phyloP scores from a whole-genome alignment of 768 basidiomycete genomes.

The Ephemerocybe angulata region DNA sequence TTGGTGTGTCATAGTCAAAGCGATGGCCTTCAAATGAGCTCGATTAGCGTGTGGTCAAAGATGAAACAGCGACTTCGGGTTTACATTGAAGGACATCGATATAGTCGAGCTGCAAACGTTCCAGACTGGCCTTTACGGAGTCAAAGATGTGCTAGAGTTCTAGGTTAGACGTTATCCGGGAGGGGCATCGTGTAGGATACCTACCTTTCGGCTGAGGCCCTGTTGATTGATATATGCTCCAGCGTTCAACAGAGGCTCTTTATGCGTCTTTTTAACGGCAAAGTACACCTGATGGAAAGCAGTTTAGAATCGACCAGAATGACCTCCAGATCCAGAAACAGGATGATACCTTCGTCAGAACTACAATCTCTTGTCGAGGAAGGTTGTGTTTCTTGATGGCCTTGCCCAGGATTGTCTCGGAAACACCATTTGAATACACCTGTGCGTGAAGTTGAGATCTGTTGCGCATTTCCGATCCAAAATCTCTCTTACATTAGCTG shows the following conservation, averaged over 20 bases:
- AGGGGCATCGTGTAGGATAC: not conserved
- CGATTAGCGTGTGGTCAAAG: slow-evolving; percentile 24
- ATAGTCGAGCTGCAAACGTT: slow-evolving; percentile 71
- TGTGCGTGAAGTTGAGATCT: not conserved
- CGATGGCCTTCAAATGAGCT: slow-evolving; percentile 40
- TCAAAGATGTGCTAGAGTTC: slow-evolving; percentile 66
- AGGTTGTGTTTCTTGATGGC: slow-evolving; percentile 63
- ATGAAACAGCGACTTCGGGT: slow-evolving; percentile 16
- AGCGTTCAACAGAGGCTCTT: slow-evolving; percentile 24
- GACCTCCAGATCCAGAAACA: not conserved
- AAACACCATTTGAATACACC: slow-evolving; percentile 60
- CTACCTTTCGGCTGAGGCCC: slow-evolving; percentile 35
- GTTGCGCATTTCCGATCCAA: not conserved
- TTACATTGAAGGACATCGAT: slow-evolving; percentile 72
- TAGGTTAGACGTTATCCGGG: not conserved
- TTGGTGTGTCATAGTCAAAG: slow-evolving; percentile 55
- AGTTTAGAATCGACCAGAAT: slow-evolving; percentile 5
- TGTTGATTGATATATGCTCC: slow-evolving; percentile 55
- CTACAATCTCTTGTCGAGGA: slow-evolving; percentile 72
- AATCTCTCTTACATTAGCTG: slow-evolving; percentile 34
- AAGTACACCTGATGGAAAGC: slow-evolving; percentile 33
- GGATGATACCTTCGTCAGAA: slow-evolving; percentile 65
- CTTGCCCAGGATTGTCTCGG: slow-evolving; percentile 66
- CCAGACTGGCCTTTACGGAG: slow-evolving; percentile 54
- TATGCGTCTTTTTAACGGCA: slow-evolving; percentile 25